These are phyloP conservation scores for Spirogloea muscicola DNA, from an alignment of 139 green algal species.

Conservation along the genomic window DNA sequence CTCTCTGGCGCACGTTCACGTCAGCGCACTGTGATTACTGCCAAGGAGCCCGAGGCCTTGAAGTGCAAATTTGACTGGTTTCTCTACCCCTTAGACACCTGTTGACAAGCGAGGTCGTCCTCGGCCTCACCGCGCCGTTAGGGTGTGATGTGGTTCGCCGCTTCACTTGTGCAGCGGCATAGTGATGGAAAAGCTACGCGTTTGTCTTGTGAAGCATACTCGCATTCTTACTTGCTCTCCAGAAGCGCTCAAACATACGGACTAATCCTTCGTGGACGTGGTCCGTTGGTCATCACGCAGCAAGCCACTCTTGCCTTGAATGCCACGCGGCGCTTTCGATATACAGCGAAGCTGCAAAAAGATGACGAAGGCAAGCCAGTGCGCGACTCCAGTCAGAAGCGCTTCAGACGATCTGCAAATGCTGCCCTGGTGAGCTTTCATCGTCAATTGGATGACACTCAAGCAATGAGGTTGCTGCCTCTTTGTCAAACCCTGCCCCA, in stretches of 20 bases:
- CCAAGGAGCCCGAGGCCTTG: background rate
- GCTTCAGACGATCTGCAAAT: no score
- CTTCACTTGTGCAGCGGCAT: background rate
- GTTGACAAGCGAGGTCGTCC: no score
- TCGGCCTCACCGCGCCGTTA: no score
- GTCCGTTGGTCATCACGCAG: background rate
- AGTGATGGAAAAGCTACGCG: background rate
- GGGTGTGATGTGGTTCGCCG: background rate
- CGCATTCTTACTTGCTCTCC: background rate
- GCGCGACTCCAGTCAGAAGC: no score
- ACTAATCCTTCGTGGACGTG: background rate
- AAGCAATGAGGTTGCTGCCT: no score
- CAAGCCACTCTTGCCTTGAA: constrained; percentile 38
- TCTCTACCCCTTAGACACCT: background rate
- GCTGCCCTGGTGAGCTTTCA: no score
- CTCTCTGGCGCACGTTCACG: background rate
- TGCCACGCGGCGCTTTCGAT: constrained; percentile 25
- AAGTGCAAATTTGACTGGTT: background rate
- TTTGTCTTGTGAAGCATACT: background rate
- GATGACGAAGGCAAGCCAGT: no score
- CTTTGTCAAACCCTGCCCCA: no score
- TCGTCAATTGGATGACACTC: no score
- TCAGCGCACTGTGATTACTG: background rate
- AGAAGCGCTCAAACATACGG: background rate
- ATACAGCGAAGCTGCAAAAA: constrained; percentile 32